Base-by-base conservation (phyloP, 768 basidiomycete species). In the Pholiota conissans region DNA sequence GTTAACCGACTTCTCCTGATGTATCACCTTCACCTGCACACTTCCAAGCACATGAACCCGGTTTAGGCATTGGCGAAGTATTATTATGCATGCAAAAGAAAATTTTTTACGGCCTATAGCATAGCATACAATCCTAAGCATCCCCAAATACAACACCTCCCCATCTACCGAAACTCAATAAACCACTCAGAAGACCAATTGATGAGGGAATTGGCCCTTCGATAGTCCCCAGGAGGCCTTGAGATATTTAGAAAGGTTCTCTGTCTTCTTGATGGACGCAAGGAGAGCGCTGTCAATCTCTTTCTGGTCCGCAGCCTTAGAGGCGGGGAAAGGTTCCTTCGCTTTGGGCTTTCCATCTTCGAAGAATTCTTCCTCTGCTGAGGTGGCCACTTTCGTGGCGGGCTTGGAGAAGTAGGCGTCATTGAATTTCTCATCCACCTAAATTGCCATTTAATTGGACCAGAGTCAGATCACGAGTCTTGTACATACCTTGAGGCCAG, bases 291-390 rank as follows among this genome's bases (percentile, higher is more conserved):
- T 82, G 76, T 95, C 94, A 57, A 93, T 76, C 61, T 79, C 84
- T 83, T 95, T 97, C 81, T 99, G 97, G 75, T 93, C 93, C 53
- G 85, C 82, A 48, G 90, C 84, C 81, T 93, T 94, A 70, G 90
- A 83, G 67, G 89, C 90, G 22, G 95, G 86, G 76, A 93, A 85
- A 16, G 90, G 75, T 69, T 89, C 89, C 80, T 93, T 95, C 69
- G 83, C 83, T 78, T 94, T 93, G 62, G 90, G 90, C 79, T 91
- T 92, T 71, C 93, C 94, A 65, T 90, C 93, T 70, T 87, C 84
- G 72, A 99, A 98, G 83, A 98, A 99, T 74, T 98, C 96, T 64
- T 88, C 89, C 82, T 99, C 97, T 63, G 95, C 93, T 55, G 93
- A 92, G 61, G 77, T 71, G 59, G 87, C 77, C 57, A 81, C 80